Base-by-base conservation (phyloP, 768 basidiomycete genomes). In the Kwoniella europaea region DNA sequence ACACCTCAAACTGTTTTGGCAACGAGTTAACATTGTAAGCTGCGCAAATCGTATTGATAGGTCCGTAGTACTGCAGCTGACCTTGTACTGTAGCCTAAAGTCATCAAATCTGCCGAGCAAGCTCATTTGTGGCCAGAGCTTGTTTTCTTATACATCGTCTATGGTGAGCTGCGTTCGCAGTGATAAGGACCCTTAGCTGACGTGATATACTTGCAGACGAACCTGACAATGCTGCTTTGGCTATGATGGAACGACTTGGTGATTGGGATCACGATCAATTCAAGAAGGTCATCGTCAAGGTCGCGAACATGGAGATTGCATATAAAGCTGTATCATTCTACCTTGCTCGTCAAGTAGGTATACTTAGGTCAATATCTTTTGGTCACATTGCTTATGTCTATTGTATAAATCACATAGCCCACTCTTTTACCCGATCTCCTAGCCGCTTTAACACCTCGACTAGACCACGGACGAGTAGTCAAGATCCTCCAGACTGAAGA, bases 201-300 rank as follows among this genome's bases (percentile, higher is more conserved):
- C 15, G 35, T 50, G 13, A 41, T 12, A 62, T 16, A 55, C 12
- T 62, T n/a, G 6, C 65, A 82, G 82, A 84, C 63, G 83, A 84
- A 46, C 75, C 67, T 89, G 97, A 98, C 83, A 98, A 99, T 79
- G 96, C 97, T 42, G 93, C 96, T 46, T 87, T 98, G 75, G 93
- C 94, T 4, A 99, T 98, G 95, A 98, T 98, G 83, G 97, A 99
- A 83, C 91, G 95, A 20, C 92, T 97, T 1, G 89, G 93, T n/a
- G 94, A 97, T 84, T 99, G 95, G 95, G 97, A 99, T 68, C 97
- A 99, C 86, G 95, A 93, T 79, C 96, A 98, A 84, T 99, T 99
- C 90, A 98, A 98, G 88, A 97, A 98, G 76, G 91, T 97, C 68
- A 88, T 97, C 66, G 92, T 98, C 80, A 92, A 95, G 70, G 95